Percentiles rank a stretch among this genome's conserved stretches.
These are phyloP conservation scores for Colletotrichum graminicola DNA, from an alignment of 2,329 filamentous ascomycete genomes.

Conservation along the genomic window DNA sequence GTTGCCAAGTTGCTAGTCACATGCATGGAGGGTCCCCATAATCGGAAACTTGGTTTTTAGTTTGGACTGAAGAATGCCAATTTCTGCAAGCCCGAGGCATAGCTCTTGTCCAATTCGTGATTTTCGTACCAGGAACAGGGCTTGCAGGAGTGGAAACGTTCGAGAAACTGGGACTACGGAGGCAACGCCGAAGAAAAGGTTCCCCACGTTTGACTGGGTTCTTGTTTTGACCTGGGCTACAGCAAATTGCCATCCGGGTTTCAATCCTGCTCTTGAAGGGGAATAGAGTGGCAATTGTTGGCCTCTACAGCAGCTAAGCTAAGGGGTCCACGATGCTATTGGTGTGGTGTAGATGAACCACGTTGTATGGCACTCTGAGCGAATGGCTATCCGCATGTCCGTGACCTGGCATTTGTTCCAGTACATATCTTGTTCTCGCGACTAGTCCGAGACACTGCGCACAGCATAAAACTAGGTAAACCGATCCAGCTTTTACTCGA, in stretches of 20 bases:
- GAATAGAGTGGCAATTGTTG: constrained; percentile 8
- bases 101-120: not conserved
- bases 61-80: constrained; percentile 16
- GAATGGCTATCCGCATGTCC: constrained; percentile 18
- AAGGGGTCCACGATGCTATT: constrained; percentile 22
- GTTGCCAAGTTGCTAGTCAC: constrained; percentile 40
- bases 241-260: not conserved
- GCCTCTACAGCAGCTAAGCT: constrained; percentile 13
- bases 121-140: not conserved
- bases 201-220: constrained; percentile 18
- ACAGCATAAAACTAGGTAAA: constrained; percentile 11
- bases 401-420: constrained; percentile 6
- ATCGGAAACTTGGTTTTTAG: constrained; percentile 41
- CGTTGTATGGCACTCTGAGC: constrained; percentile 6
- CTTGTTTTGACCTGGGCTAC: not conserved
- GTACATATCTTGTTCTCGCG: not conserved
- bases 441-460: constrained; percentile 6
- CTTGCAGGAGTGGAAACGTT: constrained; percentile 1
- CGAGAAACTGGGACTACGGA: constrained; percentile 7
- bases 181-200: constrained; percentile 20
- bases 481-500: constrained; percentile 61
- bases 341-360: constrained; percentile 7
- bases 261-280: not conserved
- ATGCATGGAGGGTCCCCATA: constrained; percentile 38
- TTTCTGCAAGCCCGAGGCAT: constrained; percentile 14